Conservation (phyloP, 108 stramenopile genomes). For the Cyclotella baltica region DNA sequence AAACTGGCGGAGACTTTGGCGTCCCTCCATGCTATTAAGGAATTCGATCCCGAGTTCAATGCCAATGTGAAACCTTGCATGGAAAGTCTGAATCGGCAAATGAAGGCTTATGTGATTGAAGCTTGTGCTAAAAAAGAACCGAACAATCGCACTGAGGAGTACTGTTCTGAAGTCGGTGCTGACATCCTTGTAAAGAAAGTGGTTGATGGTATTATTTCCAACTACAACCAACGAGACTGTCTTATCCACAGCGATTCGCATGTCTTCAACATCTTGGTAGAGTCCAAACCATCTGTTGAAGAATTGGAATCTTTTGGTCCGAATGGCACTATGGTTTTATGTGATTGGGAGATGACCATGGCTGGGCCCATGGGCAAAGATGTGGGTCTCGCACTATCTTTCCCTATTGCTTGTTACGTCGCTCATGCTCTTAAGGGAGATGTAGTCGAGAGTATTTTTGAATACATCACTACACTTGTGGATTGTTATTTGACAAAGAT, state of each 20-base stretch:
- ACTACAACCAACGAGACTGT: constrained; percentile 35
- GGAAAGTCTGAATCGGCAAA: constrained; percentile 8
- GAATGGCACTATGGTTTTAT: constrained; percentile 38
- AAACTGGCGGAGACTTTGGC: constrained; percentile 57
- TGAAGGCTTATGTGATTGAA: constrained; percentile 17
- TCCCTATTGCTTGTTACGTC: constrained; percentile 42
- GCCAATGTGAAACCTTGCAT: constrained; percentile 31
- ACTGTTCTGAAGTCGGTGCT: constrained; percentile 15
- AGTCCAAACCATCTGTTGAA: constrained; percentile 43
- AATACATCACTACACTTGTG: constrained; percentile 22
- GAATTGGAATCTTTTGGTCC: constrained; percentile 43
- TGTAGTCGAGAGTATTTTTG: constrained; percentile 14
- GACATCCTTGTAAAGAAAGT: constrained; percentile 29
- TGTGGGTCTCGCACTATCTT: constrained; percentile 29
- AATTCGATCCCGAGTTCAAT: constrained; percentile 56
- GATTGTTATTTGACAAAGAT: constrained; percentile 39
- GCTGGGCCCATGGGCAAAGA: constrained; percentile 49
- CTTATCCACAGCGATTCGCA: constrained; percentile 61
- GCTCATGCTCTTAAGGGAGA: constrained; percentile 39
- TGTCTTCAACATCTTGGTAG: constrained; percentile 69
- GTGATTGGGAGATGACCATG: constrained; percentile 53
- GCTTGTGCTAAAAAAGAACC: constrained; percentile 1
- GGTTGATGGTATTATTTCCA: constrained; percentile 22
- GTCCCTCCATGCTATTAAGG: constrained; percentile 40
- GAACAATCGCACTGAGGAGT: constrained; percentile 32